A percentile compares a stretch with the other conserved stretches of the same genome.
phyloP scores from a whole-genome alignment of 2,329 filamentous ascomycete species.

The Neonectria coccinea region DNA sequence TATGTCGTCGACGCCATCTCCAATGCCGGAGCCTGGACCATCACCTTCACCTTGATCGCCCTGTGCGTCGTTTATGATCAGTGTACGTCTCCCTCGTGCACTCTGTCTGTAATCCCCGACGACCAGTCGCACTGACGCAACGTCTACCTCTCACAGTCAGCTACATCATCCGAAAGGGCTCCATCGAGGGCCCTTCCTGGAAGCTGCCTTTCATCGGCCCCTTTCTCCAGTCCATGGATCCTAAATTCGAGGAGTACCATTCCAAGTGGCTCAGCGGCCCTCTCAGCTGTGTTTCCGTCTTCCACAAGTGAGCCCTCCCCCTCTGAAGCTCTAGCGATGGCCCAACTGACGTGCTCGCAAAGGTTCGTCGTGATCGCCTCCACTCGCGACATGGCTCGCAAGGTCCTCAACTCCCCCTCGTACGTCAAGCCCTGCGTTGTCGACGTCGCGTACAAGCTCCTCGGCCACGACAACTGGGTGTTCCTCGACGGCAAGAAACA shows the following conservation, averaged over 20 bases:
- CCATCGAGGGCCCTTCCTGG: constrained; percentile 78
- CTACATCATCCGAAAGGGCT: constrained; percentile 80
- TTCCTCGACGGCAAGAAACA: constrained; percentile 96
- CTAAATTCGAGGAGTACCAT: constrained; percentile 91
- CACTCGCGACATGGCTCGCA: constrained; percentile 92
- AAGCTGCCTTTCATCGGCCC: constrained; percentile 94
- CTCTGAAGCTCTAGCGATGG: background rate
- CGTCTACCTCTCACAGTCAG: constrained; percentile 64
- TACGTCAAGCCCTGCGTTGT: constrained; percentile 98
- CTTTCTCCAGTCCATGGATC: constrained; percentile 91
- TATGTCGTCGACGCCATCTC: constrained; percentile 66
- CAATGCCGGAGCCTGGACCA: constrained; percentile 69
- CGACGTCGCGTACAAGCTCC: constrained; percentile 91
- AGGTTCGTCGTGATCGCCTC: constrained; percentile 98
- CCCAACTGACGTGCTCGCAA: constrained; percentile 22
- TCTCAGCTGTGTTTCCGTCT: constrained; percentile 96
- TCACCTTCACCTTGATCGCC: constrained; percentile 77
- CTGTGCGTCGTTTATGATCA: constrained; percentile 88
- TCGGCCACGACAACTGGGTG: constrained; percentile 94
- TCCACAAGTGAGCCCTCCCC: constrained; percentile 83
- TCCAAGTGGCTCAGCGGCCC: constrained; percentile 92
- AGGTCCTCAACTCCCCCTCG: constrained; percentile 92
- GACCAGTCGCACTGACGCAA: constrained; percentile 34
- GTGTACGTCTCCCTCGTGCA: constrained; percentile 66
- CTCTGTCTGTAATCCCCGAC: background rate